Evolutionary conservation across 768 basidiomycete species (phyloP), one percentile per base, ranked within the genome.

Genomic region (Tulasnella sp.): DNA sequence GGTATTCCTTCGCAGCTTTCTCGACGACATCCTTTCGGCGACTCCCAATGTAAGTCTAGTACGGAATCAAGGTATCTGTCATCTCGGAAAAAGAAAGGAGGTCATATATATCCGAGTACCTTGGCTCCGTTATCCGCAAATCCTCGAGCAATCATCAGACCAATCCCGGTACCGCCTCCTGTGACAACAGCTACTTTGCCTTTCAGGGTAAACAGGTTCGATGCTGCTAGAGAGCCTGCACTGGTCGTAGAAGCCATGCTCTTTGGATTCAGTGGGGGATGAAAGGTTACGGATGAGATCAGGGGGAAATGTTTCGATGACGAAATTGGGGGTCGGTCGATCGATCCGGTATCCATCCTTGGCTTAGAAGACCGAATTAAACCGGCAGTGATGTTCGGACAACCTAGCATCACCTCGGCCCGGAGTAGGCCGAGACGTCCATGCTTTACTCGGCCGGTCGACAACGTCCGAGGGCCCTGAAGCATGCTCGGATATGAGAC

Each of bases 101-200:
- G 7, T 18, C 18, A 13, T 29, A 7, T 6, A n/a, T 23, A 32
- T 16, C 70, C 29, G 23, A 75, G 16, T 20, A 93, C 93, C 80
- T 89, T 91, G 18, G 93, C 92, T 0, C 93, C 92, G 81, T 90
- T 91, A 39, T 90, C 87, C 20, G 93, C 93, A 16, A 94, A 87
- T 5, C 92, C 93, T 75, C 87, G 86, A 11, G 92, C 85, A 77
- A 93, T 93, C 88, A 91, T 90, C 78, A 90, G 83, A 42, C 89
- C 89, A 73, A 80, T 81, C n/a, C 76, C 76, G 40, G 39, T 35
- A 16, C 37, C 69, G 29, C 78, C 78, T 26, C 78, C 78, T 29
- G 78, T 78, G 42, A 79, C 77, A 6, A 79, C 57, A 16, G 77
- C 78, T n/a, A 79, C 77, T 44, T 78, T 39, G 2, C 77, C 78